A percentile compares a stretch with the other conserved stretches of the same genome.
These are phyloP conservation scores for Whalleya microplaca DNA, from an alignment of 2,329 filamentous ascomycete genomes.

Conservation along the genomic window DNA sequence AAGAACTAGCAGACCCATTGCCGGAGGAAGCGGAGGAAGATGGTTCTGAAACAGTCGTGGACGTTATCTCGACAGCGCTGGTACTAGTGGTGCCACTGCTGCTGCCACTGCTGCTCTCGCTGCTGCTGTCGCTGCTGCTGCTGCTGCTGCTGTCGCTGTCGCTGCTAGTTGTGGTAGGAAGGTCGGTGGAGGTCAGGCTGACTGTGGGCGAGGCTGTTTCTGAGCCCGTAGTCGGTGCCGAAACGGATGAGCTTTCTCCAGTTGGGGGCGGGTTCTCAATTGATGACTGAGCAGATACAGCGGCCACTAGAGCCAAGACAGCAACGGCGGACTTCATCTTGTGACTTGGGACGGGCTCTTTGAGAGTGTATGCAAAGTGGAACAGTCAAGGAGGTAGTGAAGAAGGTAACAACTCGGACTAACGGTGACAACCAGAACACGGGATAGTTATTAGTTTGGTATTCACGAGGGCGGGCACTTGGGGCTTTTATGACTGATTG, in stretches of 20 bases:
- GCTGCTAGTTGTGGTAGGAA: background rate
- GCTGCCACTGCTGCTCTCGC: background rate
- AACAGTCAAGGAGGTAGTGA: background rate
- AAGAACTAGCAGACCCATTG: background rate
- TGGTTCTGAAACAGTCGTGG: background rate
- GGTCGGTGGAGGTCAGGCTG: slow-evolving; percentile 1
- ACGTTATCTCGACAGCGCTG: background rate
- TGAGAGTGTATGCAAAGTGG: background rate
- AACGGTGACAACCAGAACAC: background rate
- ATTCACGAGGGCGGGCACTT: background rate
- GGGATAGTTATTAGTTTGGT: background rate
- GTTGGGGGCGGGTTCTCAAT: slow-evolving; percentile 27
- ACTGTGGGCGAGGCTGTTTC: background rate
- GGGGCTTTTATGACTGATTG: background rate
- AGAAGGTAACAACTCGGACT: background rate
- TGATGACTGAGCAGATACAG: slow-evolving; percentile 29
- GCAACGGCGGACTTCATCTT: slow-evolving; percentile 34
- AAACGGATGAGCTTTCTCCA: slow-evolving; percentile 6
- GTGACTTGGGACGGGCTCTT: slow-evolving; percentile 1
- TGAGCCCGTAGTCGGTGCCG: background rate
- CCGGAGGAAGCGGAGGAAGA: background rate
- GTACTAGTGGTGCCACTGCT: background rate
- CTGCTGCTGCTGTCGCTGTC: too few relatives aligned
- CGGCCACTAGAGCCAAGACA: slow-evolving; percentile 23
- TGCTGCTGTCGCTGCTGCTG: too few relatives aligned